These are phyloP conservation scores for Meripilus lineatus DNA, from an alignment of 1,284 basidiomycete genomes.

Conservation along the genomic window DNA sequence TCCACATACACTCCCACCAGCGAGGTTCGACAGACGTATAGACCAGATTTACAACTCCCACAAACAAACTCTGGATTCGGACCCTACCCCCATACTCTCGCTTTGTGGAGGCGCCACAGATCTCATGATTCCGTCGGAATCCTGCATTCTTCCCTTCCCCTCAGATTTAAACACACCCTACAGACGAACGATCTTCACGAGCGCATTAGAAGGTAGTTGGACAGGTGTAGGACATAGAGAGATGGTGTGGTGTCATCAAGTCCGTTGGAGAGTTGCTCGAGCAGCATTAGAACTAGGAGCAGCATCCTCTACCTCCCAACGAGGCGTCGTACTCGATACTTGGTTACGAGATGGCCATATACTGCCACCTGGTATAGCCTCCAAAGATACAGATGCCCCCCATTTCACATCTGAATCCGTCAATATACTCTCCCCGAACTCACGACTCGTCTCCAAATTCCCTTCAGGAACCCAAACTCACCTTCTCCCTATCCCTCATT, in stretches of 20 bases:
- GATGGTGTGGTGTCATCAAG: constrained; percentile 99
- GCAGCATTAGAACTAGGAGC: constrained; percentile 67
- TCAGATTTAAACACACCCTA: constrained; percentile 30
- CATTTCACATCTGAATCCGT: constrained; percentile 10
- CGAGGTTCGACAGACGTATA: constrained; percentile 80
- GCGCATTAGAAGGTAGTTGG: constrained; percentile 86
- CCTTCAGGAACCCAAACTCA: constrained; percentile 43
- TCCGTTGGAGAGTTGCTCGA: constrained; percentile 84
- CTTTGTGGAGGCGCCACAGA: constrained; percentile 93
- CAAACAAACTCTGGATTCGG: constrained; percentile 29
- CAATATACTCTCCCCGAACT: constrained; percentile 19
- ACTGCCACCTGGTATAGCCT: constrained; percentile 26
- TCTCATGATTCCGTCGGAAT: constrained; percentile 89
- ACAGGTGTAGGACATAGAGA: constrained; percentile 94
- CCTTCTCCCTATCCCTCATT: constrained; percentile 40
- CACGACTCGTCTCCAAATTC: constrained; percentile 37
- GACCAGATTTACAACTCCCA: constrained; percentile 65
- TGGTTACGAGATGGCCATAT: constrained; percentile 63
- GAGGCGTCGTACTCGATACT: constrained; percentile 42
- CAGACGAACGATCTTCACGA: constrained; percentile 80
- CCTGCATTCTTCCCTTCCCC: constrained; percentile 62
- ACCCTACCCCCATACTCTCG: constrained; percentile 70
- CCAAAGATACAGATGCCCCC: constrained; percentile 2
- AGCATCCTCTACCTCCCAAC: constrained; percentile 24
- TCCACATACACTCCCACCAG: constrained; percentile 86